These are phyloP conservation scores for Leishmania tarentolae DNA, from an alignment of 208 protist species.

Conservation along the genomic window DNA sequence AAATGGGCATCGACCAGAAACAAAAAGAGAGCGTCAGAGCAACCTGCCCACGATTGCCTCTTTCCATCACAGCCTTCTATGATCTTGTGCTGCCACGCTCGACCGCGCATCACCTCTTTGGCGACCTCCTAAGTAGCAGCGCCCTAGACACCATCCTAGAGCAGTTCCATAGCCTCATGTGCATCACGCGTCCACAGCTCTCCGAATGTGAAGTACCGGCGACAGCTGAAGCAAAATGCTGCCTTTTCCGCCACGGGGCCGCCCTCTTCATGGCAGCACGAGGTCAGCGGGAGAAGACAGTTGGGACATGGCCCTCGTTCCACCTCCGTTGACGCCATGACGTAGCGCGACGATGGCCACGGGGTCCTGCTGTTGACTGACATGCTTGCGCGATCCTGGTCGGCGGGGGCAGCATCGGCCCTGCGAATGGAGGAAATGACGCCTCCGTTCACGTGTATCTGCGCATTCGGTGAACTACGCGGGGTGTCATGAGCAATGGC, in stretches of 20 bases:
- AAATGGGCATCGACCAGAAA: neutral
- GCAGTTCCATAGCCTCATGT: slow-evolving; percentile 9
- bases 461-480: slow-evolving; percentile 6
- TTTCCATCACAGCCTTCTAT: neutral
- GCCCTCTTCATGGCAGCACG: slow-evolving; percentile 25
- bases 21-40: neutral
- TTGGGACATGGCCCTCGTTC: slow-evolving; percentile 70
- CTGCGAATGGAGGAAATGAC: slow-evolving; percentile 20
- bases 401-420: neutral
- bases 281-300: slow-evolving; percentile 56
- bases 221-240: slow-evolving; percentile 85
- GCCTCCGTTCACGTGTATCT: slow-evolving; percentile 5
- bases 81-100: neutral
- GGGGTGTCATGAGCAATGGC: slow-evolving; percentile 20
- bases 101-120: neutral
- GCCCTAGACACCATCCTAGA: neutral
- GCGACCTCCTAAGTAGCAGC: neutral
- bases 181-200: slow-evolving; percentile 46
- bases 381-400: slow-evolving; percentile 9
- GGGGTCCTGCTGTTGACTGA: slow-evolving; percentile 24
- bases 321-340: slow-evolving; percentile 28
- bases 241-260: slow-evolving; percentile 43
- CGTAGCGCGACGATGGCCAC: slow-evolving; percentile 31
- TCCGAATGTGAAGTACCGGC: slow-evolving; percentile 72
- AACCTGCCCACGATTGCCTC: neutral